Evolutionary conservation across 2,329 filamentous ascomycete species (phyloP).

Genomic region (Rutstroemia sp.): DNA sequence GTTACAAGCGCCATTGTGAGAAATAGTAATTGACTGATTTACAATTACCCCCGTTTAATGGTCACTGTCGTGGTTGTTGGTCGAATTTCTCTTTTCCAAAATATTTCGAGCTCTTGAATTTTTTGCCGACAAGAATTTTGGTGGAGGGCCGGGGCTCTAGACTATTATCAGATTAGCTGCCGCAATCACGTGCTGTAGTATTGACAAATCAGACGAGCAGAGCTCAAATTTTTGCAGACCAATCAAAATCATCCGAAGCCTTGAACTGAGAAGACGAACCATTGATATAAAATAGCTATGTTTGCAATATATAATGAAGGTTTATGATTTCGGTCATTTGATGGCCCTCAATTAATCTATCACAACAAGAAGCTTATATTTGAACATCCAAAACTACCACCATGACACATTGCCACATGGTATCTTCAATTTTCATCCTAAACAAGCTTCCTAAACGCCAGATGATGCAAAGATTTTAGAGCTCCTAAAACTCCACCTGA

Average conservation of each 20-base stretch:
- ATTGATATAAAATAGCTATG: too few relatives aligned
- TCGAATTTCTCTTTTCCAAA: slow-evolving; percentile 3
- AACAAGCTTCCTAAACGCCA: slow-evolving; percentile 13
- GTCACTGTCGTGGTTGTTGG: slow-evolving; percentile 1
- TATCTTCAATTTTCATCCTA: slow-evolving; percentile 12
- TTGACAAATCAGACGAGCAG: not conserved
- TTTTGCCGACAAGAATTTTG: slow-evolving; percentile 11
- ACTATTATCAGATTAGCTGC: not conserved
- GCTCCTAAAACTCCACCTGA: slow-evolving; percentile 7
- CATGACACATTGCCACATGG: slow-evolving; percentile 9
- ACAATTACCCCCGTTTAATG: slow-evolving; percentile 5
- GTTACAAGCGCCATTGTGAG: slow-evolving; percentile 40
- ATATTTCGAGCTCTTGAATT: slow-evolving; percentile 12
- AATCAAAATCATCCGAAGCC: not conserved
- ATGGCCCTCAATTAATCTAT: too few relatives aligned
- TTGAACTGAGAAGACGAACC: too few relatives aligned
- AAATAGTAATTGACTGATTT: slow-evolving; percentile 12
- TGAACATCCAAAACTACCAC: not conserved
- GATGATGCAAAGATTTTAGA: slow-evolving; percentile 11
- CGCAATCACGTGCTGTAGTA: not conserved
- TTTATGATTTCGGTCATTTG: too few relatives aligned
- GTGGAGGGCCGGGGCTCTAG: slow-evolving; percentile 6
- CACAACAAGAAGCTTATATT: too few relatives aligned
- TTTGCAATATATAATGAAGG: too few relatives aligned
- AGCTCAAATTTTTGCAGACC: not conserved